Evolutionary conservation across 2,329 filamentous ascomycete genomes (phyloP).

Genomic region (Aspergillus glaucus): DNA sequence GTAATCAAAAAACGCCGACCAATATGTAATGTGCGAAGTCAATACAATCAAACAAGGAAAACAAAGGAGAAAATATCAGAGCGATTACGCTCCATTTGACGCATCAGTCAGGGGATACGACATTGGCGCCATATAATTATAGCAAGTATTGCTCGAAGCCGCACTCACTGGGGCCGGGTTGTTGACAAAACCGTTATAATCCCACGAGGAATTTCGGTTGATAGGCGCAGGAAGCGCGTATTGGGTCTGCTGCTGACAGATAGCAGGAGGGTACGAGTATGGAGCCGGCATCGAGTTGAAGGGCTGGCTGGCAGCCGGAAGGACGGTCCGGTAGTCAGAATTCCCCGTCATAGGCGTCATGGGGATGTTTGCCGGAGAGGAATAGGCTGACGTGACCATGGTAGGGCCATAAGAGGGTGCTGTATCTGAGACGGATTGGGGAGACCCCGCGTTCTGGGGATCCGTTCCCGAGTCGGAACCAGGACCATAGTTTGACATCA

Average conservation of each 20-base stretch:
- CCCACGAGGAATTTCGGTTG: conserved; percentile 30
- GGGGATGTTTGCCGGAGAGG: conserved; percentile 33
- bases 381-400: conserved; percentile 39
- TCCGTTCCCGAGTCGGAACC: conserved; percentile 45
- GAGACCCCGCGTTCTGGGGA: conserved; percentile 42
- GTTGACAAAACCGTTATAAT: conserved; percentile 28
- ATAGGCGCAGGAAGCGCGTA: conserved; percentile 25
- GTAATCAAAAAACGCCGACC: conserved; percentile 7
- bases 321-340: conserved; percentile 33
- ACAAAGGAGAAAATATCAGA: not conserved
- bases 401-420: conserved; percentile 40
- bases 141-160: conserved; percentile 20
- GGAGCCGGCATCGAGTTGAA: conserved; percentile 24
- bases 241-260: conserved; percentile 24
- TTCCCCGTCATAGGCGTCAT: conserved; percentile 24
- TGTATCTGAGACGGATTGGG: conserved; percentile 43
- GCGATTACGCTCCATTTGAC: conserved; percentile 17
- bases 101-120: conserved; percentile 27
- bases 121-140: conserved; percentile 28
- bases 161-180: conserved; percentile 17
- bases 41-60: not conserved
- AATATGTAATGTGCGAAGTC: conserved; percentile 6
- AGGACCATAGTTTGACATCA: conserved; percentile 34
- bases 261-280: conserved; percentile 29
- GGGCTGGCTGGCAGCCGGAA: conserved; percentile 24